These are phyloP conservation scores for Lasiosphaeris hirsuta DNA, from an alignment of 495 filamentous ascomycete genomes.

Conservation along the genomic window DNA sequence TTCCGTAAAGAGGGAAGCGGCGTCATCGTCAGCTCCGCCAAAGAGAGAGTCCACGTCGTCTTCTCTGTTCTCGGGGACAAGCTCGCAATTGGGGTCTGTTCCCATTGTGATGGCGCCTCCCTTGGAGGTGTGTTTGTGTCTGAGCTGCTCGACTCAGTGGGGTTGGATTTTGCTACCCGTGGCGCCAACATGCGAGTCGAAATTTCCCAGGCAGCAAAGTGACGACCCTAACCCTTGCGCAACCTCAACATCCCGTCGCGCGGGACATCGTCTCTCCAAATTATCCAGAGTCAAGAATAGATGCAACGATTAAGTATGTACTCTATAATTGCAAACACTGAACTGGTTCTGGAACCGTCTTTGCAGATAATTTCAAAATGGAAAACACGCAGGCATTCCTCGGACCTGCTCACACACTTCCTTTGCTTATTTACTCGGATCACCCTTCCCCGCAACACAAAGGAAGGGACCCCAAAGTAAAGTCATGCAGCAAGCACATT, in stretches of 20 bases:
- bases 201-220: neutral
- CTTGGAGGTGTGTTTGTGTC: neutral
- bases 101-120: constrained; percentile 8
- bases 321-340: neutral
- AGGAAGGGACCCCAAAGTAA: too few relatives aligned
- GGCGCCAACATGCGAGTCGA: too few relatives aligned
- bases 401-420: too few relatives aligned
- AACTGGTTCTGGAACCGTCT: too few relatives aligned
- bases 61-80: neutral
- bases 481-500: too few relatives aligned
- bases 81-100: neutral
- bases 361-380: too few relatives aligned
- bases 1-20: constrained; percentile 24
- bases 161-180: neutral
- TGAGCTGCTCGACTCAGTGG: neutral
- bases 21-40: constrained; percentile 16
- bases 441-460: too few relatives aligned
- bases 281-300: too few relatives aligned
- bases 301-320: too few relatives aligned
- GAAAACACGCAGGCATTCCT: too few relatives aligned
- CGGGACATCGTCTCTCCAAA: neutral
- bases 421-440: too few relatives aligned
- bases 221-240: neutral
- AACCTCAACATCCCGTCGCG: neutral
- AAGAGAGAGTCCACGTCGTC: constrained; percentile 25